These are phyloP conservation scores for Amylostereum areolatum DNA, from an alignment of 1,284 basidiomycete species.

Conservation along the genomic window DNA sequence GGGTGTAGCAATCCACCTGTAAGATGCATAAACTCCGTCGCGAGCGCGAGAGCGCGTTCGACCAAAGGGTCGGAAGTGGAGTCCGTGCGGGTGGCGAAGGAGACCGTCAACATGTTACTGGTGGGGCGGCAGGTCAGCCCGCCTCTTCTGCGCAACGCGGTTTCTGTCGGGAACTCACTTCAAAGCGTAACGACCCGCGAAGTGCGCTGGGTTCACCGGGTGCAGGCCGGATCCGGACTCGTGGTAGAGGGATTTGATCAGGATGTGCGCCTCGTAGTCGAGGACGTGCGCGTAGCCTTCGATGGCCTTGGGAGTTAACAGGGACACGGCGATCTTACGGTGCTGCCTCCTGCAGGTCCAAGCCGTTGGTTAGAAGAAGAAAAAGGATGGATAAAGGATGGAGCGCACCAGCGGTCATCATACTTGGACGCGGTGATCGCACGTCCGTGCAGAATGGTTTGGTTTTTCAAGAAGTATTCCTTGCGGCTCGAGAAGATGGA, in stretches of 20 bases:
- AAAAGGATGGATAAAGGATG: too few species aligned
- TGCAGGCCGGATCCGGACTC: slow-evolving; percentile 22
- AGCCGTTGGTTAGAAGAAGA: too few species aligned
- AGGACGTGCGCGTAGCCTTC: slow-evolving; percentile 26
- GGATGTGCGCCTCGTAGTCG: slow-evolving; percentile 29
- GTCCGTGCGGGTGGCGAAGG: slow-evolving; percentile 30
- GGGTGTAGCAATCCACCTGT: not conserved
- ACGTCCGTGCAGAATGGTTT: not conserved
- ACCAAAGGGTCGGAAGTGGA: slow-evolving; percentile 27
- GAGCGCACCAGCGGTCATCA: not conserved
- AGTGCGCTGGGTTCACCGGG: slow-evolving; percentile 29
- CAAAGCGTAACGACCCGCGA: not conserved
- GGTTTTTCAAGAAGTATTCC: not conserved
- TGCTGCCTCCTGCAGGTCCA: slow-evolving; percentile 29
- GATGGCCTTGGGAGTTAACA: slow-evolving; percentile 28
- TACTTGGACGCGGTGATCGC: not conserved
- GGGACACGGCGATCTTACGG: slow-evolving; percentile 28
- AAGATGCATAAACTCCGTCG: slow-evolving; percentile 32
- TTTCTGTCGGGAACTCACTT: slow-evolving; percentile 6
- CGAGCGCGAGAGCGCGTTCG: slow-evolving; percentile 22
- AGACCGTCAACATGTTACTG: slow-evolving; percentile 34
- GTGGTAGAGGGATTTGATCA: slow-evolving; percentile 28
- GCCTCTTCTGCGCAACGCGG: not conserved
- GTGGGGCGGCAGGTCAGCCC: slow-evolving; percentile 11
- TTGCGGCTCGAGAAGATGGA: not conserved